phyloP scores from a whole-genome alignment of 495 filamentous ascomycete genomes.

The Venustampulla echinocandica region DNA sequence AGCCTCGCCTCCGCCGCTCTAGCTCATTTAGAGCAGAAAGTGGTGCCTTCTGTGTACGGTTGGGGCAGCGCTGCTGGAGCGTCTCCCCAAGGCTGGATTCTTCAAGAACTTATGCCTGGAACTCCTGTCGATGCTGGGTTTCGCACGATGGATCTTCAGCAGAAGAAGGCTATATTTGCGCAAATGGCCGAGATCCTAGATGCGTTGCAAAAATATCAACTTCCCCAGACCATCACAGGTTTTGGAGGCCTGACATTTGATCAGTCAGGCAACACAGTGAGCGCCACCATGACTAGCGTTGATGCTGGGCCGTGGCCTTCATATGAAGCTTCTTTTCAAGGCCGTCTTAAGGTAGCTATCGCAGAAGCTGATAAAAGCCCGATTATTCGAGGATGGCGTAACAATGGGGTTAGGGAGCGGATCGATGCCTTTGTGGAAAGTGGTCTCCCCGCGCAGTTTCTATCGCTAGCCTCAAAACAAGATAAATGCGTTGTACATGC shows the following conservation, averaged over 20 bases:
- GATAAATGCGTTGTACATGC: slow-evolving; percentile 21
- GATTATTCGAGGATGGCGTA: slow-evolving; percentile 22
- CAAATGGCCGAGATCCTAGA: slow-evolving; percentile 23
- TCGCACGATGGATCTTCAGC: slow-evolving; percentile 11
- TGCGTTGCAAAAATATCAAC: slow-evolving; percentile 22
- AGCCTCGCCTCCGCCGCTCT: slow-evolving; percentile 27
- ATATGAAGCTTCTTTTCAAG: slow-evolving; percentile 19
- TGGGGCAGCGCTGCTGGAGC: slow-evolving; percentile 19
- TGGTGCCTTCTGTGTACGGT: slow-evolving; percentile 25
- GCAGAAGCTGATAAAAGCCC: slow-evolving; percentile 20
- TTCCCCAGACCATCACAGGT: slow-evolving; percentile 23
- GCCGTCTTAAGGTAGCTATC: slow-evolving; percentile 19
- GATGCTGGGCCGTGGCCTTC: slow-evolving; percentile 24
- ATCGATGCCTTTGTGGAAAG: slow-evolving; percentile 24
- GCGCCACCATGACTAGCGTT: slow-evolving; percentile 22
- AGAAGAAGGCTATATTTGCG: slow-evolving; percentile 18
- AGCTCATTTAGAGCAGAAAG: slow-evolving; percentile 16
- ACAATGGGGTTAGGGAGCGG: slow-evolving; percentile 22
- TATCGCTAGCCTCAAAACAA: slow-evolving; percentile 18
- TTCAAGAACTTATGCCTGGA: slow-evolving; percentile 25
- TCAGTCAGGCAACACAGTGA: slow-evolving; percentile 18
- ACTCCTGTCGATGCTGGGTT: slow-evolving; percentile 12
- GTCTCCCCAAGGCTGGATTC: slow-evolving; percentile 23
- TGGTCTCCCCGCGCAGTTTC: slow-evolving; percentile 22
- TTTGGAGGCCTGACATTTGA: slow-evolving; percentile 27